These are phyloP conservation scores for Claviceps quebecensis DNA, from an alignment of 2,329 filamentous ascomycete genomes.

Conservation along the genomic window DNA sequence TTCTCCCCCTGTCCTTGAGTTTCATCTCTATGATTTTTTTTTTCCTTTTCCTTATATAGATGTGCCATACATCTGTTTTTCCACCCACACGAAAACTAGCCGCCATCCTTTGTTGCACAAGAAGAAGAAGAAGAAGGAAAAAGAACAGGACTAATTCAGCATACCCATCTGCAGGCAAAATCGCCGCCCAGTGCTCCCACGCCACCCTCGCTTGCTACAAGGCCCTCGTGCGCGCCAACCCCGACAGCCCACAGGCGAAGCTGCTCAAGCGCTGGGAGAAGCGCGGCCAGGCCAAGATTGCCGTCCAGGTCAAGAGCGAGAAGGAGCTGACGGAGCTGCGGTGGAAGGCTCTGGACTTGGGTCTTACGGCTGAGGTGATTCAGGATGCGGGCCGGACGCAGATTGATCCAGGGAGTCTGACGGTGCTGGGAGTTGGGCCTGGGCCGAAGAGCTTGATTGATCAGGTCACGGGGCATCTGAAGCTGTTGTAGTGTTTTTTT, in stretches of 20 bases:
- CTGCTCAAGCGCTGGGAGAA: conserved; percentile 76
- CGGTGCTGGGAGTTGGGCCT: conserved; percentile 71
- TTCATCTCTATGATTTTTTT: not conserved
- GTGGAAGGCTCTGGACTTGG: conserved; percentile 67
- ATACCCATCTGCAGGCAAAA: conserved; percentile 55
- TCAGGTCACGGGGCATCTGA: conserved; percentile 69
- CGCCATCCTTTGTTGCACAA: not conserved
- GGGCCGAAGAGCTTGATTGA: conserved; percentile 81
- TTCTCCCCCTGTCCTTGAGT: conserved; percentile 1
- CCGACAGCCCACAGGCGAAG: conserved; percentile 38
- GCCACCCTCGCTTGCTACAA: conserved; percentile 98
- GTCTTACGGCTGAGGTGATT: conserved; percentile 78
- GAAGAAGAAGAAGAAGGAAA: too few species aligned
- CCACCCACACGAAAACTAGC: not conserved
- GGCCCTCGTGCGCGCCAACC: conserved; percentile 46
- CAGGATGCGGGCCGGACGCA: conserved; percentile 94
- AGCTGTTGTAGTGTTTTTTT: conserved; percentile 47
- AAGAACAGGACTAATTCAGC: too few species aligned
- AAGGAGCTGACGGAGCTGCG: conserved; percentile 64
- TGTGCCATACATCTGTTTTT: not conserved
- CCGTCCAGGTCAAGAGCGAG: conserved; percentile 75
- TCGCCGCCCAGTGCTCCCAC: conserved; percentile 87
- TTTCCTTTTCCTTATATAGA: too few species aligned
- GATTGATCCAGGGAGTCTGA: conserved; percentile 85
- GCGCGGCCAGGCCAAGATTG: conserved; percentile 82